Evolutionary conservation across 1,284 basidiomycete species (phyloP).

Genomic region (Trametes pubescens): DNA sequence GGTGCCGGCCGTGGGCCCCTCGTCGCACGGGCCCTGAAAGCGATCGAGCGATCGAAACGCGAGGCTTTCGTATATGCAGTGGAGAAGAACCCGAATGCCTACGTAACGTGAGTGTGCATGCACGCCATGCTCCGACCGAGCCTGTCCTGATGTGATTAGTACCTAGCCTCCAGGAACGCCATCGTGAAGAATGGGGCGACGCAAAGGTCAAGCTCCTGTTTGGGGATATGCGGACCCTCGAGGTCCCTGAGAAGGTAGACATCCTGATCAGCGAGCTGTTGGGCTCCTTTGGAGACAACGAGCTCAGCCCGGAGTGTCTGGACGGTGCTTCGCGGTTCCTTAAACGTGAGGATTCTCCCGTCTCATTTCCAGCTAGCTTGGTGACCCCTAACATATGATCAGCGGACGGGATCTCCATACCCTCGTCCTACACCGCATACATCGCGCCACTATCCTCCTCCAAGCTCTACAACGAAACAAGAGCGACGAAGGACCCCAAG

Average conservation of each 20-base stretch:
- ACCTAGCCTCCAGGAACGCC: slow-evolving; percentile 81
- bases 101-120: slow-evolving; percentile 76
- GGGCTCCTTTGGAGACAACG: slow-evolving; percentile 98
- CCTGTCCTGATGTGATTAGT: slow-evolving; percentile 27
- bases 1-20: slow-evolving; percentile 96
- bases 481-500: slow-evolving; percentile 69
- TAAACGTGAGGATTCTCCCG: slow-evolving; percentile 65
- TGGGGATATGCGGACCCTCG: slow-evolving; percentile 92
- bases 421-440: slow-evolving; percentile 94
- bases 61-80: slow-evolving; percentile 85
- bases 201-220: slow-evolving; percentile 80
- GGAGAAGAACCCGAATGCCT: slow-evolving; percentile 97
- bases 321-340: slow-evolving; percentile 95
- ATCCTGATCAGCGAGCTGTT: slow-evolving; percentile 96
- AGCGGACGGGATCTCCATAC: slow-evolving; percentile 96
- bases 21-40: slow-evolving; percentile 86
- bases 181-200: slow-evolving; percentile 85
- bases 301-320: slow-evolving; percentile 96
- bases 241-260: slow-evolving; percentile 87
- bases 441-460: slow-evolving; percentile 94
- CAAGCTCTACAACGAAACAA: slow-evolving; percentile 88
- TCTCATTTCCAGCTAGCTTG: background rate
- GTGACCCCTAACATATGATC: background rate
- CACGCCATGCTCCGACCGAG: slow-evolving; percentile 8
- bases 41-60: slow-evolving; percentile 75